Conservation (phyloP, 768 basidiomycete species). For the Lactarius akahatsu region DNA sequence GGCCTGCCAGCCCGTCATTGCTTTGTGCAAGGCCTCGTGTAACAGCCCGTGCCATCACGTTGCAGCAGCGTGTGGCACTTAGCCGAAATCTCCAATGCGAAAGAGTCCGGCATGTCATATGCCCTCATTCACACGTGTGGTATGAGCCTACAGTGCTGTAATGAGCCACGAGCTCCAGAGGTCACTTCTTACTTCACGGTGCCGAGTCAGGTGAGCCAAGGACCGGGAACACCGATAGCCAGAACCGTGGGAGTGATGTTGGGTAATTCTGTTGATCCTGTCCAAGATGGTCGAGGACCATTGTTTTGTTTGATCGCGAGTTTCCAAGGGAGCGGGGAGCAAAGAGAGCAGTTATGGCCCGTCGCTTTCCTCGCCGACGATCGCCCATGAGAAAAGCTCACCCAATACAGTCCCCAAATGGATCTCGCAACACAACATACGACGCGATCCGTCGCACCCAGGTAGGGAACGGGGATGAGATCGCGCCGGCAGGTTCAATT, state of each 20-base stretch:
- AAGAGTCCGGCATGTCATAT: background rate
- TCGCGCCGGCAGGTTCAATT: background rate
- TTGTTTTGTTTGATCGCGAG: conserved; percentile 10
- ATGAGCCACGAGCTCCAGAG: background rate
- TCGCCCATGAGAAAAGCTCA: conserved; percentile 5
- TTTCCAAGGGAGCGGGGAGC: conserved; percentile 21
- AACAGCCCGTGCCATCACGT: background rate
- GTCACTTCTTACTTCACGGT: background rate
- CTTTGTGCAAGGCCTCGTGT: background rate
- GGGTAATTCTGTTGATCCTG: conserved; percentile 6
- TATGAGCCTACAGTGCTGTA: too few species aligned
- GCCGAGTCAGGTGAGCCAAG: conserved; percentile 9
- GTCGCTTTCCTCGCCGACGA: conserved; percentile 4
- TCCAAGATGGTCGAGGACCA: background rate
- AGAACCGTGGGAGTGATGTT: background rate
- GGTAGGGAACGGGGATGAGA: conserved; percentile 7
- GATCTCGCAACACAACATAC: background rate
- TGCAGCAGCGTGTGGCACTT: background rate
- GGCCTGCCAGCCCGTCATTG: background rate
- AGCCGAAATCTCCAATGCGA: background rate
- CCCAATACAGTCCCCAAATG: conserved; percentile 5
- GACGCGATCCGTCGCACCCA: conserved; percentile 9
- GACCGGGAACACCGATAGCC: background rate
- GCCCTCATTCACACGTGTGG: background rate
- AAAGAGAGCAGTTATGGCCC: background rate